Percentiles rank a stretch among this genome's conserved stretches.
Conservation (phyloP, 2,329 filamentous ascomycete species). For the Colletotrichum gigasporum region DNA sequence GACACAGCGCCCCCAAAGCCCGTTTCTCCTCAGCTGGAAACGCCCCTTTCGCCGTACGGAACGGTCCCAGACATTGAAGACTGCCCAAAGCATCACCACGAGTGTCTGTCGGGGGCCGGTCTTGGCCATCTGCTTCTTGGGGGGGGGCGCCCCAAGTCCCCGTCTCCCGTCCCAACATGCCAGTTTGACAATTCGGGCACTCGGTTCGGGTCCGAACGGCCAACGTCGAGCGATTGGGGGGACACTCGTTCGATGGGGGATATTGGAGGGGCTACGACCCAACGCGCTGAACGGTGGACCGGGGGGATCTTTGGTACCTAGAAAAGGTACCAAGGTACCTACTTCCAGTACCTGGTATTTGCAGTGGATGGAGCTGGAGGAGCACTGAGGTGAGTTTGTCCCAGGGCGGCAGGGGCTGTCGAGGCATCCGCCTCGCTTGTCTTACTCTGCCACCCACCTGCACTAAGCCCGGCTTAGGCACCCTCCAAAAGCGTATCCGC, state of each 20-base stretch:
- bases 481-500: background rate
- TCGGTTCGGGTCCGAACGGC: slow-evolving; percentile 6
- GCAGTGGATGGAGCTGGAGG: background rate
- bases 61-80: background rate
- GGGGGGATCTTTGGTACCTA: too few relatives aligned
- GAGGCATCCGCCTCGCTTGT: slow-evolving; percentile 18
- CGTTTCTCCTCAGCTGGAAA: background rate
- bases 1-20: slow-evolving; percentile 7
- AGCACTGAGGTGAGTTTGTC: slow-evolving; percentile 9
- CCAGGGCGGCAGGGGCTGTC: background rate
- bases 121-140: background rate
- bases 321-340: too few relatives aligned
- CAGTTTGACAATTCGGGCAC: slow-evolving; percentile 9
- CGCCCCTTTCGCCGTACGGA: background rate
- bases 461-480: slow-evolving; percentile 2
- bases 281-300: background rate
- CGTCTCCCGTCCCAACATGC: background rate
- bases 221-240: background rate
- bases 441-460: slow-evolving; percentile 14
- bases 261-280: slow-evolving; percentile 21
- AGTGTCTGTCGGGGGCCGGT: background rate
- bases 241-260: slow-evolving; percentile 18
- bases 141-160: too few relatives aligned
- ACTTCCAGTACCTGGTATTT: too few relatives aligned
- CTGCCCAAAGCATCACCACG: background rate